A percentile compares a stretch with the other conserved stretches of the same genome.
These are phyloP conservation scores for Chlorella sp. DNA, from an alignment of 139 green algal species.

Conservation along the genomic window DNA sequence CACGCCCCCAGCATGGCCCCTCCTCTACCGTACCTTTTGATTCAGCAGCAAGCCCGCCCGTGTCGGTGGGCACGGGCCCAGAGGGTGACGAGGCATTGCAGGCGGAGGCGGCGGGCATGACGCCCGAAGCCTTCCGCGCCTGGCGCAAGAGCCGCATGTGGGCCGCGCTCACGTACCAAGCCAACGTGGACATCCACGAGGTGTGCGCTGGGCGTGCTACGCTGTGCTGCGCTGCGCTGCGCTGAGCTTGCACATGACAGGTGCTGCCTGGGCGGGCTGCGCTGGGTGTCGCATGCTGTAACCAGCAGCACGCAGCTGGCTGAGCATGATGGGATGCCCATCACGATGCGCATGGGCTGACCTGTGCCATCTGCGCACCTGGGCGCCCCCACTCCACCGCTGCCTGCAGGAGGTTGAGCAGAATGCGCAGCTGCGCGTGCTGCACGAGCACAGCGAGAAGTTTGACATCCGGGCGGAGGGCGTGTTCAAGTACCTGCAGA, in stretches of 20 bases:
- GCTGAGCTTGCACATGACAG: too few species aligned
- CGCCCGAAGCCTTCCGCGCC: conserved; percentile 15
- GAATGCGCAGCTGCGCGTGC: conserved; percentile 34
- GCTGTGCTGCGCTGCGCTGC: too few species aligned
- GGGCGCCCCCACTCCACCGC: too few species aligned
- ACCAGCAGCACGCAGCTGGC: too few species aligned
- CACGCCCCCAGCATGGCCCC: background rate
- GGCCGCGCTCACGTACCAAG: background rate
- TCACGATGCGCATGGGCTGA: too few species aligned
- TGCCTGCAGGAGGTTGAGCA: too few species aligned
- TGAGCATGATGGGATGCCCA: too few species aligned
- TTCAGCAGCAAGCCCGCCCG: background rate
- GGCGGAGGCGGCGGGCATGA: background rate
- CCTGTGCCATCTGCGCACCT: too few species aligned
- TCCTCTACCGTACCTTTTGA: background rate
- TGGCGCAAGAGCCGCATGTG: conserved; percentile 38
- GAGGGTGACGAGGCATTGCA: background rate
- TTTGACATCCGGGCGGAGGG: conserved; percentile 59
- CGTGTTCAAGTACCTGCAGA: conserved; percentile 79
- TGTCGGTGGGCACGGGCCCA: background rate
- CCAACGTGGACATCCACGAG: conserved; percentile 29
- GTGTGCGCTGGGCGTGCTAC: too few species aligned
- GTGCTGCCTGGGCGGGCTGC: too few species aligned
- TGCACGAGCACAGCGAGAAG: conserved; percentile 69
- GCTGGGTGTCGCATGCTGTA: too few species aligned